Base-by-base conservation (phyloP, 1,284 basidiomycete species). In the Apiotrichum gracile region DNA sequence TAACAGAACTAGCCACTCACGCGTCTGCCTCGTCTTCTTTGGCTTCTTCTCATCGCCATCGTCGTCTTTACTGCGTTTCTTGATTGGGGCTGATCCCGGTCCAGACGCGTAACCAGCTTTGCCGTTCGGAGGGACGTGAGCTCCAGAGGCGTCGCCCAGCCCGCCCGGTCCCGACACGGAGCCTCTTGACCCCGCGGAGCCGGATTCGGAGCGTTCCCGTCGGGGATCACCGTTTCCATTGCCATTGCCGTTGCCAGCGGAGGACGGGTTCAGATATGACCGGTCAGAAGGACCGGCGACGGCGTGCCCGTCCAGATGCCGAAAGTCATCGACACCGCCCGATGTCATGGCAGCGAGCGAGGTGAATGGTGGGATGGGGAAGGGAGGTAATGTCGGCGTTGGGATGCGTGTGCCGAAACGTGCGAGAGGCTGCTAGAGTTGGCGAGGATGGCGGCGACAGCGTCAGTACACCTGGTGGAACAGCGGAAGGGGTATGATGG, bases 21-120 rank as follows among this genome's bases (percentile, higher is more conserved):
- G 71, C 42, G 64, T 73, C 54, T 71, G 69, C 47, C 71, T 66
- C 10, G 67, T 71, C 61, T 67, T 69, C 59, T 73, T 73, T 8
- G 61, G 57, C 45, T 59, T 61, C 47, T 49, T 57, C 43, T 58
- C 64, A 16, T 61, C 55, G 24, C 45, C 37, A 8, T 48, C 29
- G 6, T 33, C 42, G 19, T 49, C 37, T 26, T 49, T 52, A 19
- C 17, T 16, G 3, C 53, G 48, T 39, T 55, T 55, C 40, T 51
- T 55, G 16, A 48, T 27, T 31, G 31, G 12, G 16, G 8, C 35
- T 2, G 13, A 13, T 19, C 13, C 8, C 16, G 35, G 3, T 9
- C 35, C 19, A 5, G 8, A 37, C 35, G 35, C 19, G 4, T 17
- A 13, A 6, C 39, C 39, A 7, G n/a, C 9, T 19, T 40, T 40